A percentile compares a stretch with the other conserved stretches of the same genome.
phyloP scores from a whole-genome alignment of 306 rosid species.

The Prinsepia uniflora region DNA sequence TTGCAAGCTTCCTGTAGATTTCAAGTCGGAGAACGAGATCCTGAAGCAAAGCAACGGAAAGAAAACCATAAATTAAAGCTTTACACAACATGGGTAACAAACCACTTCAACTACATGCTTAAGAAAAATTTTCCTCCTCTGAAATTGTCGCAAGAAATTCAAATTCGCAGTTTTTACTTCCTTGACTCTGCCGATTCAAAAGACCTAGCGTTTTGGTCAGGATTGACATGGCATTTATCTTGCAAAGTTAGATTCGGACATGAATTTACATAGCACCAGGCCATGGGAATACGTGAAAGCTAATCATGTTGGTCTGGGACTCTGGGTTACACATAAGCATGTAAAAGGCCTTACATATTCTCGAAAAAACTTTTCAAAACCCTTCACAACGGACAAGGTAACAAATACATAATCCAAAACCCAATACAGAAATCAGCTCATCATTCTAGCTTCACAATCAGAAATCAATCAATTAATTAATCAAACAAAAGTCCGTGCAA shows the following conservation, averaged over 20 bases:
- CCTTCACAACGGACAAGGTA: neutral
- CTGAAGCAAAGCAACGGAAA: constrained; percentile 29
- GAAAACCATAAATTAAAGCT: neutral
- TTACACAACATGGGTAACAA: neutral
- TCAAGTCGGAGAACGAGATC: constrained; percentile 82
- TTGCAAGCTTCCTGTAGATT: constrained; percentile 48
- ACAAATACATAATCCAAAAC: neutral
- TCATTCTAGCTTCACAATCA: neutral
- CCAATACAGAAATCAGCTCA: constrained; percentile 8
- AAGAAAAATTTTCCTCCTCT: neutral
- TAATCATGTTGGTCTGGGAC: too few species aligned
- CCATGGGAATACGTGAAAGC: too few species aligned
- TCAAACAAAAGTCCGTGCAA: neutral
- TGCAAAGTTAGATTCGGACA: too few species aligned
- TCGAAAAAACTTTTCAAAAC: neutral
- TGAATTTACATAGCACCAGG: too few species aligned
- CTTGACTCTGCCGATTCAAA: too few species aligned
- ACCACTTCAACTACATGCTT: neutral
- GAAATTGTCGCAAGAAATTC: neutral
- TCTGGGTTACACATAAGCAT: too few species aligned
- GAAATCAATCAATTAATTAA: neutral
- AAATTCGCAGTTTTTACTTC: neutral
- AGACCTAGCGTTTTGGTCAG: too few species aligned
- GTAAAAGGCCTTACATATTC: too few species aligned
- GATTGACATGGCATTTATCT: too few species aligned